phyloP scores from a whole-genome alignment of 768 basidiomycete genomes.

The Phaeolepiota aurea region DNA sequence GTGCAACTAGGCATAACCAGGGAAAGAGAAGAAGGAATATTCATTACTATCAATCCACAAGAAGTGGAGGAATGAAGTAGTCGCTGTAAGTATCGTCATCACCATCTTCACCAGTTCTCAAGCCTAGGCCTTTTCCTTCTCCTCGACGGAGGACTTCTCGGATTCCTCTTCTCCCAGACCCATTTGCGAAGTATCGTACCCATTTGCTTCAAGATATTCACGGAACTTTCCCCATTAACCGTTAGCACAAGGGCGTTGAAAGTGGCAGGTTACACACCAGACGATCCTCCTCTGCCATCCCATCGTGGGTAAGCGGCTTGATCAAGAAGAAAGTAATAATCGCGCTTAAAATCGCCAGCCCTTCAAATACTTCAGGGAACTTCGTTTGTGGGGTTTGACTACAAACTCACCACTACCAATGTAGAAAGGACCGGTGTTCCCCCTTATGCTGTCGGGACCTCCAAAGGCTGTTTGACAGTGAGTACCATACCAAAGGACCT shows the following conservation, averaged over 20 bases:
- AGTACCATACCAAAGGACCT: slow-evolving; percentile 2
- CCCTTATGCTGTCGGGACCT: slow-evolving; percentile 37
- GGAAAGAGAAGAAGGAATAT: background rate
- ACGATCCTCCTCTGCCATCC: slow-evolving; percentile 71
- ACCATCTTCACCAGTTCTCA: background rate
- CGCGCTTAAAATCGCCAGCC: slow-evolving; percentile 74
- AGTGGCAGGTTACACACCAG: slow-evolving; percentile 30
- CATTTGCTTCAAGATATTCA: slow-evolving; percentile 67
- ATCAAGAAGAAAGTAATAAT: slow-evolving; percentile 66
- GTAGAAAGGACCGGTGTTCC: slow-evolving; percentile 86
- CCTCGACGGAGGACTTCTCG: slow-evolving; percentile 14
- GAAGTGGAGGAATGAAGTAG: background rate
- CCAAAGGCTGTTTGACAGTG: slow-evolving; percentile 45
- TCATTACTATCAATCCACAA: background rate
- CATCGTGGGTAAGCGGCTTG: slow-evolving; percentile 64
- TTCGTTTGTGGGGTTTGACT: background rate
- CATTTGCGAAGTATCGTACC: slow-evolving; percentile 73
- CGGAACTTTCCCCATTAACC: slow-evolving; percentile 51
- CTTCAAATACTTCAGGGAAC: slow-evolving; percentile 14
- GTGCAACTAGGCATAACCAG: background rate
- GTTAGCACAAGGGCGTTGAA: background rate
- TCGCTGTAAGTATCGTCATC: slow-evolving; percentile 3
- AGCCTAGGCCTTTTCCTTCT: slow-evolving; percentile 9
- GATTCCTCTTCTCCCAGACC: slow-evolving; percentile 32
- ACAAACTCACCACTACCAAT: slow-evolving; percentile 53